Percentiles rank a stretch among this genome's conserved stretches.
These are phyloP conservation scores for Gigaspora rosea DNA, from an alignment of 192 early-diverging fungal species.

Conservation along the genomic window DNA sequence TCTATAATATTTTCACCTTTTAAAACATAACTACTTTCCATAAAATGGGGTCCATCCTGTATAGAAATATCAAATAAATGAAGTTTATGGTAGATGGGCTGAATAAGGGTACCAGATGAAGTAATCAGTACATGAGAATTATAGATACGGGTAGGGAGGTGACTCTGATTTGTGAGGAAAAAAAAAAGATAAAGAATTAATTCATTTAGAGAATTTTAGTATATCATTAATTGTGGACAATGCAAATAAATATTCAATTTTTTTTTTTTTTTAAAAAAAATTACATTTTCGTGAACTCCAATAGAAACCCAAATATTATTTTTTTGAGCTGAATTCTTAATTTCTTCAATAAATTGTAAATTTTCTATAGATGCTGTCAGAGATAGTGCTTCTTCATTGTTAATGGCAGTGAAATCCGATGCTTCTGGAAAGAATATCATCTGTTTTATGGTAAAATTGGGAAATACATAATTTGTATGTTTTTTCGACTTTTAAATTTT, in stretches of 20 bases:
- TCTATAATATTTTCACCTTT: constrained; percentile 41
- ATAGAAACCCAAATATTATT: constrained; percentile 70
- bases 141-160: constrained; percentile 42
- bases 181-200: neutral
- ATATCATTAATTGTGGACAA: neutral
- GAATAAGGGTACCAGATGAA: constrained; percentile 55
- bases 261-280: neutral
- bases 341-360: constrained; percentile 57
- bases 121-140: constrained; percentile 74
- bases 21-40: constrained; percentile 50
- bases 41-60: constrained; percentile 45
- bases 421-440: constrained; percentile 84
- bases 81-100: constrained; percentile 66
- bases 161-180: constrained; percentile 33
- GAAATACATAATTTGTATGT: neutral
- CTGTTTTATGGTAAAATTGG: constrained; percentile 13
- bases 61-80: constrained; percentile 82
- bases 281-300: constrained; percentile 75
- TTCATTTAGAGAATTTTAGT: neutral
- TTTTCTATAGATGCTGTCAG: constrained; percentile 53
- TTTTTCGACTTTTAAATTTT: neutral
- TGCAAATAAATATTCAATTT: neutral
- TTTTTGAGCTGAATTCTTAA: constrained; percentile 61
- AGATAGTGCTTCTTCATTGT: constrained; percentile 46
- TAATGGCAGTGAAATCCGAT: constrained; percentile 76